A percentile compares a stretch with the other conserved stretches of the same genome.
phyloP scores from a whole-genome alignment of 177 flowering plant species.

The Telopea speciosissima region DNA sequence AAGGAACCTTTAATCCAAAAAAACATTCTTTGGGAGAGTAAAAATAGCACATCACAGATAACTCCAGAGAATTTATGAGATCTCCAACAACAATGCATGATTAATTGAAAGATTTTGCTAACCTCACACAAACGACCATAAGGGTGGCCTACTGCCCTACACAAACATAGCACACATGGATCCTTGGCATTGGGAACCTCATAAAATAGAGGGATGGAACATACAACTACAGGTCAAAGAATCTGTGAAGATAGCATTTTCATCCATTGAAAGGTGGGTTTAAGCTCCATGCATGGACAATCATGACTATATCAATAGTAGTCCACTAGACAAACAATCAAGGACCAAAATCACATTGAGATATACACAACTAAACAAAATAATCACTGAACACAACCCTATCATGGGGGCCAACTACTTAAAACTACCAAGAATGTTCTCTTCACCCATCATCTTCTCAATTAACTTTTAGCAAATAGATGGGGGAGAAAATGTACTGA shows the following conservation, averaged over 20 bases:
- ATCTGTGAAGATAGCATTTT: too few species aligned
- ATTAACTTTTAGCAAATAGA: background rate
- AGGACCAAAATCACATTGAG: background rate
- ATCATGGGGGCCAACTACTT: background rate
- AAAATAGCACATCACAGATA: too few species aligned
- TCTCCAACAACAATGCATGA: too few species aligned
- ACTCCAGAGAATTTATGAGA: background rate
- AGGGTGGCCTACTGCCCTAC: too few species aligned
- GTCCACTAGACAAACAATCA: background rate
- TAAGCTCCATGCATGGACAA: background rate
- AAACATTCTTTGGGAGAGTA: too few species aligned
- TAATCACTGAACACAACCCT: background rate
- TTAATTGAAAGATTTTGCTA: too few species aligned
- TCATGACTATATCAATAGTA: background rate
- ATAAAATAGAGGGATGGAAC: too few species aligned
- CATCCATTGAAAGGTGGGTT: background rate
- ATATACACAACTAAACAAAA: background rate
- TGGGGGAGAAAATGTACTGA: conserved; percentile 10
- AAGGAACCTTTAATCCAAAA: background rate
- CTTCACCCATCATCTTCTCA: background rate
- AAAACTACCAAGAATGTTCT: background rate
- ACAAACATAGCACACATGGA: too few species aligned
- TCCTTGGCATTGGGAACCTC: too few species aligned
- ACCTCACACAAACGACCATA: too few species aligned
- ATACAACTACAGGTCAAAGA: too few species aligned